Conservation (phyloP, 768 basidiomycete species). For the Holtermanniella nyarrowii region DNA sequence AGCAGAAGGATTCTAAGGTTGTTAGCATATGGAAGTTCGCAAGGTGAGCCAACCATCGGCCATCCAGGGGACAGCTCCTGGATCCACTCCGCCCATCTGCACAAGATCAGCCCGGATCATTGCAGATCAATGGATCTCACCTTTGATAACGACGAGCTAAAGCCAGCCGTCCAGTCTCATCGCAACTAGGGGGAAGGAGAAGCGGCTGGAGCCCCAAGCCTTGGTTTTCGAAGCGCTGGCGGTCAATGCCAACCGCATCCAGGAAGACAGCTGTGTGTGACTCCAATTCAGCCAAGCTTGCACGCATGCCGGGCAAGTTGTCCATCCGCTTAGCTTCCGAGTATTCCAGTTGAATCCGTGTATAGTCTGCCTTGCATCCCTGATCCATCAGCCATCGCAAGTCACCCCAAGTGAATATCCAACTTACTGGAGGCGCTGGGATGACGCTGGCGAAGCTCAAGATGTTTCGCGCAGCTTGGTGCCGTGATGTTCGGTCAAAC, state of each 20-base stretch:
- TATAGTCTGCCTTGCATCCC: conserved; percentile 37
- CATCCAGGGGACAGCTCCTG: conserved; percentile 20
- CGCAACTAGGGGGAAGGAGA: not conserved
- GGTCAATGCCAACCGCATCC: conserved; percentile 8
- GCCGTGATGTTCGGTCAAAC: not conserved
- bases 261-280: conserved; percentile 17
- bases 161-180: not conserved
- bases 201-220: not conserved
- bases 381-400: conserved; percentile 3
- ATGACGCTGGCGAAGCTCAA: not conserved
- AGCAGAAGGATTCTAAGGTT: conserved; percentile 19
- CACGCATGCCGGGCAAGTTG: conserved; percentile 5
- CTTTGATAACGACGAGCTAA: conserved; percentile 26
- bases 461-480: not conserved
- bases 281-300: conserved; percentile 12
- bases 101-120: too few species aligned
- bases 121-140: too few species aligned
- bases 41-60: conserved; percentile 16
- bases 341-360: conserved; percentile 26
- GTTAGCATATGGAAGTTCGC: not conserved
- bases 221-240: not conserved
- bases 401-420: not conserved
- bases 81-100: conserved; percentile 33
- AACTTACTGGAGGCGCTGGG: not conserved
- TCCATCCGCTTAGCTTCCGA: not conserved